Base-by-base conservation (phyloP, 2,329 filamentous ascomycete genomes). In the Alternaria panax region DNA sequence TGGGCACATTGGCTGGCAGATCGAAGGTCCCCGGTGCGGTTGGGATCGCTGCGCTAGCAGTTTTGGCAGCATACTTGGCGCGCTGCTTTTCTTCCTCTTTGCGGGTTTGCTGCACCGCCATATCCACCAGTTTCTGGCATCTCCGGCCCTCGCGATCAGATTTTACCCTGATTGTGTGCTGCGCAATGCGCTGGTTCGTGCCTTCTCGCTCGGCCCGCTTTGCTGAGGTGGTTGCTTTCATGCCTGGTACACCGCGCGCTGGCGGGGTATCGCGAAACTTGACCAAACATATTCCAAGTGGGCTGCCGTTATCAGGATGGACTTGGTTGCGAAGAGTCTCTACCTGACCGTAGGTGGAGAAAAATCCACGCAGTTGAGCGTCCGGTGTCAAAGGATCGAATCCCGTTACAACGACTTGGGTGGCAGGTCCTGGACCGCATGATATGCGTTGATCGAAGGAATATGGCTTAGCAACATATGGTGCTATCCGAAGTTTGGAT, bases 271-370 rank as follows among this genome's bases (percentile, higher is more conserved):
- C 94, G 71, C 90, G 89, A 78, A 96, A 99, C 59, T 90, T 89
- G 74, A 99, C 92, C 16, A 92, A 92, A 66, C 92, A 96, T 75
- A 99, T 93, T 12, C 95, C 95, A 12, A 99, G 85, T 74, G 96
- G 96, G 73, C 92, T 95, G 18, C 95, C 95, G 12, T 93, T 98
- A 58, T 93, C 90, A 8, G 95, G 95, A 78, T 99, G 93, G 72
- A 96, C 94, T 76, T 96, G 94, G 74, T 97, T 97, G 73, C 92
- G 93, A 69, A 96, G 90, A 73, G 93, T 91, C 43, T 90, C 90
- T 64, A 99, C 93, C 59, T 97, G 92, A 53, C 93, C 93, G 79
- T 91, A 96, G 3, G 86, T 87, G 18, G 89, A 87, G 75, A 96
- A 96, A 54, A 92, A 86, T 45, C 90, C 87, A 18, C 86, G 87